Evolutionary conservation across 2,329 filamentous ascomycete genomes (phyloP).

Genomic region (Paramyrothecium roridum): DNA sequence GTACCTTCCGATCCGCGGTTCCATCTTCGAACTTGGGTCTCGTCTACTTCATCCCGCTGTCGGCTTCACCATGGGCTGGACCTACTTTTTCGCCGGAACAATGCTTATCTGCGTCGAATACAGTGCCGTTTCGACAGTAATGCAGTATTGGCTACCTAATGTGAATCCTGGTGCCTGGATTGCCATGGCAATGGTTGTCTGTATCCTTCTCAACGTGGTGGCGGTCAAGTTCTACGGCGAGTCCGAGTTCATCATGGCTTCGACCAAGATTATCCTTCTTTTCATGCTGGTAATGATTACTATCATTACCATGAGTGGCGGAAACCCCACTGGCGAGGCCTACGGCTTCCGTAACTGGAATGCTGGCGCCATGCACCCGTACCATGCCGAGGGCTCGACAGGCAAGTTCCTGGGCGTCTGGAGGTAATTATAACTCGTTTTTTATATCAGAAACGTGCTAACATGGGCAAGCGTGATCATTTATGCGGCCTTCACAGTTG

Average conservation of each 20-base stretch:
- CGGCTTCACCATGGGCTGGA: slow-evolving; percentile 53
- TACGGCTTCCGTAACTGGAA: slow-evolving; percentile 62
- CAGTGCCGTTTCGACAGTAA: slow-evolving; percentile 39
- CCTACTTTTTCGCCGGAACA: slow-evolving; percentile 44
- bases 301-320: slow-evolving; percentile 66
- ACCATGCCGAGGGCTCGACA: slow-evolving; percentile 41
- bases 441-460: background rate
- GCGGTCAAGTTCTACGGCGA: slow-evolving; percentile 42
- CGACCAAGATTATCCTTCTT: slow-evolving; percentile 41
- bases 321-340: slow-evolving; percentile 59
- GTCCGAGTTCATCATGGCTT: slow-evolving; percentile 55
- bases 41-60: slow-evolving; percentile 55
- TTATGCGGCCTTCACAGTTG: slow-evolving; percentile 65
- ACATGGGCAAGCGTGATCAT: slow-evolving; percentile 43
- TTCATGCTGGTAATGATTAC: slow-evolving; percentile 60
- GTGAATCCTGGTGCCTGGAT: slow-evolving; percentile 47
- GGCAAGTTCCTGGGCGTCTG: slow-evolving; percentile 60
- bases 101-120: slow-evolving; percentile 45
- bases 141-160: slow-evolving; percentile 38
- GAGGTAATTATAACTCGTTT: slow-evolving; percentile 7
- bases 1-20: slow-evolving; percentile 51
- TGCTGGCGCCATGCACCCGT: slow-evolving; percentile 27
- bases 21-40: slow-evolving; percentile 51
- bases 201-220: slow-evolving; percentile 43
- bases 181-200: slow-evolving; percentile 41